A percentile compares a stretch with the other conserved stretches of the same genome.
Evolutionary conservation across 257 asterid species (phyloP).

Genomic region (Solanum piurae): DNA sequence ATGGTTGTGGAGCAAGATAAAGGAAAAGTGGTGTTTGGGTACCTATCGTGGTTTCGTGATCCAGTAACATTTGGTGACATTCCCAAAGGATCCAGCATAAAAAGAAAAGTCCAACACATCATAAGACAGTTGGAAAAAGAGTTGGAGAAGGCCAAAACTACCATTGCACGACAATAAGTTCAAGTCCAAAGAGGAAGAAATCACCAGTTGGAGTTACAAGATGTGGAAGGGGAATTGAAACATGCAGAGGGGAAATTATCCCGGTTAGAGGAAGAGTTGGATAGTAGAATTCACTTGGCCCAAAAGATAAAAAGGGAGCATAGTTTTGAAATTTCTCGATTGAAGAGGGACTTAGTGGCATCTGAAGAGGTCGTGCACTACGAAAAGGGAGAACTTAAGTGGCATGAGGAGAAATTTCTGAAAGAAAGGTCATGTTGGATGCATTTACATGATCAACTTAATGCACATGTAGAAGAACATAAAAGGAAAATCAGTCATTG

Average conservation of each 20-base stretch:
- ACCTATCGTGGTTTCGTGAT: background rate
- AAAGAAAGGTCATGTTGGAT: background rate
- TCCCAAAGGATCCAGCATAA: accelerated
- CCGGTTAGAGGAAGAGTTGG: background rate
- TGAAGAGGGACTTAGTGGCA: background rate
- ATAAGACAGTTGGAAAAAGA: background rate
- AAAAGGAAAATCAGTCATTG: background rate
- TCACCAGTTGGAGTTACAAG: background rate
- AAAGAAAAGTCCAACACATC: background rate
- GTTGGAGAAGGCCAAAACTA: background rate
- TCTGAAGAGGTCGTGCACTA: background rate
- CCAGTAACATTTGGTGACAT: background rate
- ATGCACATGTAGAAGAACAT: background rate
- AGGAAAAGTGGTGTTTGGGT: background rate
- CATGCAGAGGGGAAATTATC: background rate
- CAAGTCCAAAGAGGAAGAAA: background rate
- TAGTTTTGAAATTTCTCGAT: background rate
- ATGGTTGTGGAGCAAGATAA: background rate
- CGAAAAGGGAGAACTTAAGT: background rate
- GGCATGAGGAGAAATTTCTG: background rate
- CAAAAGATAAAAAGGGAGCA: background rate
- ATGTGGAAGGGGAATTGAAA: background rate
- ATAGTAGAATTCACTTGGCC: background rate
- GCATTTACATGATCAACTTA: background rate
- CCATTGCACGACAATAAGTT: background rate